Evolutionary conservation across 768 basidiomycete species (phyloP), one percentile per base, ranked within the genome.

Genomic region (Saitozyma podzolica): DNA sequence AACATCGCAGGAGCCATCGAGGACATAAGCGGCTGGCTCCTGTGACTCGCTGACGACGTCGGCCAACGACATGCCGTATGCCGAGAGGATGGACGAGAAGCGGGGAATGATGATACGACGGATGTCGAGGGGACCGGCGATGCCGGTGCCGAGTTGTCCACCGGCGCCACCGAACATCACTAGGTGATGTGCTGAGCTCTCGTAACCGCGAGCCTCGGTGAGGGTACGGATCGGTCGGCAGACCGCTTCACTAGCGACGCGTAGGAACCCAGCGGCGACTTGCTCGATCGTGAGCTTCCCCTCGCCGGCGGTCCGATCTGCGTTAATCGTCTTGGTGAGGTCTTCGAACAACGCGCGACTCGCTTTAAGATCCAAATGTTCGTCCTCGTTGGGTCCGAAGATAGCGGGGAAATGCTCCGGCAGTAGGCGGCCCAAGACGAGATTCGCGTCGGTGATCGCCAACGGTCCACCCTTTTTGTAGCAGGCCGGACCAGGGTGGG

Each of bases 161-260:
- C 78, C 78, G 0, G 79, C 77, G 9, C 78, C 78, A 19, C 80
- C 80, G 54, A 81, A 81, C 1, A 66, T 70, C 0, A 73, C 67
- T 2, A 81, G 66, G 45, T 55, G 80, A 72, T 96, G 93, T 67
- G 86, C 87, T 0, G 86, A 84, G 0, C 89, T 89, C 3, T 90
- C 88, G 78, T 90, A 86, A 37, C 93, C 93, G 49, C 90, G 83
- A 2, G 92, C 91, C 78, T 96, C 93, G 0, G 93, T 96, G 66
- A 95, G 78, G 2, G 94, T 87, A 3, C 94, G 87, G 60, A 97
- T 95, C 8, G 94, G 94, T 53, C 94, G 82, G 67, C 88, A 89
- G 92, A 97, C 97, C 0, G 91, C 92, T 82, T 97, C 94, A 70
- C 96, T 97, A 16, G 94, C 93, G n/a, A 96, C 92, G 73, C 92